Conservation (phyloP, 306 rosid genomes). For the Luffa acutangula region DNA sequence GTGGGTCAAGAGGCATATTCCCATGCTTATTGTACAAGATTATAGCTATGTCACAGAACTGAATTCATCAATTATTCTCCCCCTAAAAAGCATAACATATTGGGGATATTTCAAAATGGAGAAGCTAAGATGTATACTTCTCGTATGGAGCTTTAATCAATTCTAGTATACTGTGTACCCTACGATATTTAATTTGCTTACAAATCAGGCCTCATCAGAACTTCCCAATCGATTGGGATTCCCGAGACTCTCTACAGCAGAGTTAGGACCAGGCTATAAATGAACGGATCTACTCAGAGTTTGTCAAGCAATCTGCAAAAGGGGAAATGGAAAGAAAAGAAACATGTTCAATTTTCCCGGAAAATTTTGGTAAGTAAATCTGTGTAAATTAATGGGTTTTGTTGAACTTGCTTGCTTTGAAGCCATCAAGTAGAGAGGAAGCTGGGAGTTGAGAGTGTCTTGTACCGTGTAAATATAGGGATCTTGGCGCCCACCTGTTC, state of each 20-base stretch:
- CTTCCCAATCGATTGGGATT: slow-evolving; percentile 5
- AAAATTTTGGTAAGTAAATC: not conserved
- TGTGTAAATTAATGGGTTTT: not conserved
- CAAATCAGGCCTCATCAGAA: not conserved
- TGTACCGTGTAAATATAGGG: slow-evolving; percentile 50
- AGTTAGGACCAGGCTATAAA: not conserved
- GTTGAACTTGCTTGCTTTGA: not conserved
- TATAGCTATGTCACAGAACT: not conserved
- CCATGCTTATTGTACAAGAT: not conserved
- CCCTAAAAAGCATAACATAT: not conserved
- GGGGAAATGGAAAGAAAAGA: not conserved
- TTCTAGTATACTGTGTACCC: not conserved
- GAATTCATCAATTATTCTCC: not conserved
- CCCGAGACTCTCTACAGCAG: not conserved
- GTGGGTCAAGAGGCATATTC: not conserved
- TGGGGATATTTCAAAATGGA: not conserved
- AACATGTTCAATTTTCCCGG: not conserved
- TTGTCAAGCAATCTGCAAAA: slow-evolving; percentile 12
- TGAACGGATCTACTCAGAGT: slow-evolving; percentile 1
- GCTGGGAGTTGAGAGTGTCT: not conserved
- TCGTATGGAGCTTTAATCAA: not conserved
- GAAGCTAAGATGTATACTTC: not conserved
- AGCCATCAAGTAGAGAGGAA: not conserved
- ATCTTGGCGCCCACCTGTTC: slow-evolving; percentile 60
- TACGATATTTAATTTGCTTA: slow-evolving; percentile 4